Conservation (phyloP, 371 early-diverging fungal genomes). For the Zychaea mexicana region DNA sequence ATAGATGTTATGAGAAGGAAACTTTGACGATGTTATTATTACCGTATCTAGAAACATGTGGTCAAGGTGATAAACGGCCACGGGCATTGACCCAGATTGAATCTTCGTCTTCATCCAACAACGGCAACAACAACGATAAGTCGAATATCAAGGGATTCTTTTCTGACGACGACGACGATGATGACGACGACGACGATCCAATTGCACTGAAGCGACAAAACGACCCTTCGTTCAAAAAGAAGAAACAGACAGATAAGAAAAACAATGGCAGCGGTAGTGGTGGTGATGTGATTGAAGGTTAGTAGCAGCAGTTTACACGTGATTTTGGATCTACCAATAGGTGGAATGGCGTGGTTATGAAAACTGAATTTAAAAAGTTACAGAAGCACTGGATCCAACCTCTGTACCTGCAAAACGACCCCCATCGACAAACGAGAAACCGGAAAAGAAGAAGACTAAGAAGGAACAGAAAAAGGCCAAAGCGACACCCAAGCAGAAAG, state of each 20-base stretch:
- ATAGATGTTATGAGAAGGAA: neutral
- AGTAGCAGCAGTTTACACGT: too few species aligned
- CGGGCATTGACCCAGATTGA: constrained; percentile 14
- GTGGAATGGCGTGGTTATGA: too few species aligned
- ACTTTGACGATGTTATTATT: neutral
- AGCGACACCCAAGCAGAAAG: constrained; percentile 41
- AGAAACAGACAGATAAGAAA: constrained; percentile 9
- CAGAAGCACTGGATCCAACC: constrained; percentile 15
- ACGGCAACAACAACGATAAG: constrained; percentile 8
- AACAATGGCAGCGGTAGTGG: neutral
- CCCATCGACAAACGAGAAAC: constrained; percentile 25
- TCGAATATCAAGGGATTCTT: constrained; percentile 20
- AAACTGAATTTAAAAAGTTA: neutral
- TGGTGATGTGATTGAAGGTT: constrained; percentile 2
- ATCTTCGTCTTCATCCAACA: neutral
- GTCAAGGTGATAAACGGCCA: constrained; percentile 15
- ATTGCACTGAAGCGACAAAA: constrained; percentile 17
- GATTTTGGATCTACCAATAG: too few species aligned
- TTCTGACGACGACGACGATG: constrained; percentile 33
- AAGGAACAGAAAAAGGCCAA: constrained; percentile 37
- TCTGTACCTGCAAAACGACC: constrained; percentile 19
- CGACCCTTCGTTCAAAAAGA: constrained; percentile 12
- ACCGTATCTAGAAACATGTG: constrained; percentile 7
- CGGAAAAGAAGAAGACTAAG: constrained; percentile 41
- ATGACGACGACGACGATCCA: constrained; percentile 22